Evolutionary conservation across 1,139 yeast species (phyloP), one percentile per base, ranked within the genome.

Genomic region (Taphrina communis): DNA sequence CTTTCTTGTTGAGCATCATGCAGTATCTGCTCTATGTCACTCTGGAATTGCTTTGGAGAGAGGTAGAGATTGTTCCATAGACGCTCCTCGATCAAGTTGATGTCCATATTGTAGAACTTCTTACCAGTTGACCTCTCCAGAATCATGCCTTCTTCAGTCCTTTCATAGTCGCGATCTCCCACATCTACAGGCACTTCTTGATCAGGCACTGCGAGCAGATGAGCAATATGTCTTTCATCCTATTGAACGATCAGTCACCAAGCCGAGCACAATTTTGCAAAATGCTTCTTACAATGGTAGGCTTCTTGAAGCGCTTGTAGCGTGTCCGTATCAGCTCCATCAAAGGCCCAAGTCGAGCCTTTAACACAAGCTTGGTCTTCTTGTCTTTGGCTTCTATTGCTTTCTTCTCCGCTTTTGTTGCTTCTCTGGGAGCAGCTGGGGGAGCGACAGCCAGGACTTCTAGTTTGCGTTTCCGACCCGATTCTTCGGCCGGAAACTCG

Each of bases 61-160:
- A 93, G 88, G 76, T 95, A 94, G 77, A 80, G 94, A 0, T 99
- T 99, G 78, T 94, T 94, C 99, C 99, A 94, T 69, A 95, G 80
- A 70, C 99, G 83, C 76, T 94, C 99, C 75, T 94, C 99, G 61
- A 95, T 86, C 19, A 92, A 88, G 76, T 94, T 99, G 71, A 95
- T 81, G 76, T 94, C 99, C 90, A 94, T 95, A 74, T 94, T 94
- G 79, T 83, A 84, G 76, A 82, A 94, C 73, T 82, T 83, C 70
- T 84, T 85, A 1, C 96, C 96, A 0, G 96, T 88, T 0, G 86
- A 78, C 6, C 86, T 81, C 75, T 95, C 98, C 41, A 86, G 79
- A 72, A 95, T 90, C 94, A 87, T 89, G 73, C 90, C 87, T 67
- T 88, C 93, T 39, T 85, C 86, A 0, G 80, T 74, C 71, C 84